These are phyloP conservation scores for Phialophora tarda DNA, from an alignment of 2,329 filamentous ascomycete genomes.

Conservation along the genomic window DNA sequence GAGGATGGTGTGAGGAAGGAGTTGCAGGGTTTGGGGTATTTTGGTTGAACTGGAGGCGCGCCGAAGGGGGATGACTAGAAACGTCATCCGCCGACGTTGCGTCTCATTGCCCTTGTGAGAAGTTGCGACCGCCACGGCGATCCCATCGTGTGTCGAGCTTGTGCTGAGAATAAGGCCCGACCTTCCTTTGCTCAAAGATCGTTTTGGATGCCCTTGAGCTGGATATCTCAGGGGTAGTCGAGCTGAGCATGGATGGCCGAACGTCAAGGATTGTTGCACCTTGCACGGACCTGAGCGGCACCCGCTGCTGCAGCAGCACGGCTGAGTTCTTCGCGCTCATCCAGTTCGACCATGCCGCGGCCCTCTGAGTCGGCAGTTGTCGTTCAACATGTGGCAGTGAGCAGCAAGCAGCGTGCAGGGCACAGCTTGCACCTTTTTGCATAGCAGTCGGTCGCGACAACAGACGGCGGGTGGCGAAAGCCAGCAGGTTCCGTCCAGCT, in stretches of 20 bases:
- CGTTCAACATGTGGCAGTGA: neutral
- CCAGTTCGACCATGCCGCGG: neutral
- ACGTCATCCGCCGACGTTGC: neutral
- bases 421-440: neutral
- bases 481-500: neutral
- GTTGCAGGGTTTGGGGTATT: conserved; percentile 67
- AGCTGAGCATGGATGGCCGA: neutral
- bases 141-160: neutral
- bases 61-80: neutral
- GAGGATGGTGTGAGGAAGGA: conserved; percentile 85
- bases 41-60: conserved; percentile 38
- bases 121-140: neutral
- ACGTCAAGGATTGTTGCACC: neutral
- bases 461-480: neutral
- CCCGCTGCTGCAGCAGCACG: neutral
- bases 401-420: neutral
- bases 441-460: neutral
- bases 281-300: neutral
- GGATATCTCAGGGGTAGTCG: neutral
- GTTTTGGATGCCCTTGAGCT: neutral
- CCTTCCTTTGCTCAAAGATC: neutral
- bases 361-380: neutral
- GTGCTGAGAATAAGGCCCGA: neutral
- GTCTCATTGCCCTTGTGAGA: neutral
- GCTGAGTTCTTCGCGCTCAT: neutral